Evolutionary conservation across 306 rosid genomes (phyloP).

Genomic region (Albizia julibrissin): DNA sequence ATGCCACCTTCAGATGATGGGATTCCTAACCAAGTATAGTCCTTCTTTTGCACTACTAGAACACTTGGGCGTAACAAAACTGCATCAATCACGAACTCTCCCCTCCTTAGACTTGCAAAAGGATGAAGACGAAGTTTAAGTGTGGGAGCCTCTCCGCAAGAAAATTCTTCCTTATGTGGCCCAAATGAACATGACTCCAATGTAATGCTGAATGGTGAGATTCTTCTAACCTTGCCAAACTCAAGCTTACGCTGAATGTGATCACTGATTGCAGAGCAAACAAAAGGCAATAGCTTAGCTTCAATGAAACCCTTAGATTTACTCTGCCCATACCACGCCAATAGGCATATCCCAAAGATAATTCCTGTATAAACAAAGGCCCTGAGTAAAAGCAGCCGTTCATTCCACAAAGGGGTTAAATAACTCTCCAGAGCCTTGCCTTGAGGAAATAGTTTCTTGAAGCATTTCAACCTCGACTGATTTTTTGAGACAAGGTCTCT

Average conservation of each 20-base stretch:
- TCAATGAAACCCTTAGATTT: constrained; percentile 77
- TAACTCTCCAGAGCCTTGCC: constrained; percentile 54
- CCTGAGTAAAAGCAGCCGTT: constrained; percentile 72
- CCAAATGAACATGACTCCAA: constrained; percentile 84
- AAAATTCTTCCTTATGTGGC: constrained; percentile 77
- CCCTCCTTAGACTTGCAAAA: constrained; percentile 81
- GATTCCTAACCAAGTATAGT: constrained; percentile 88
- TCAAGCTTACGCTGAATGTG: constrained; percentile 71
- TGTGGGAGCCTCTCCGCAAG: constrained; percentile 81
- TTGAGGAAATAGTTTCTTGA: constrained; percentile 53
- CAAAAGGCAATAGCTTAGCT: constrained; percentile 69
- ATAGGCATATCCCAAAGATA: constrained; percentile 70
- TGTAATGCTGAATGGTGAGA: constrained; percentile 85
- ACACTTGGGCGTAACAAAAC: constrained; percentile 70
- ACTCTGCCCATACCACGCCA: constrained; percentile 77
- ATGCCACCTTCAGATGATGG: constrained; percentile 54
- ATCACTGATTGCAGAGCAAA: constrained; percentile 74
- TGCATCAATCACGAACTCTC: constrained; percentile 86
- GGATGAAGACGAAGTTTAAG: constrained; percentile 73
- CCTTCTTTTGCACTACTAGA: constrained; percentile 79
- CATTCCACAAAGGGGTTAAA: constrained; percentile 61
- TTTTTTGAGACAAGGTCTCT: constrained; percentile 45
- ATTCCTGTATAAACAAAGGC: constrained; percentile 67
- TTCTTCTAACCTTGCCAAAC: constrained; percentile 76
- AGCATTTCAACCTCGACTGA: constrained; percentile 60